Evolutionary conservation across 306 rosid genomes (phyloP), one percentile per base, ranked within the genome.

Genomic region (Trifolium pratense): DNA sequence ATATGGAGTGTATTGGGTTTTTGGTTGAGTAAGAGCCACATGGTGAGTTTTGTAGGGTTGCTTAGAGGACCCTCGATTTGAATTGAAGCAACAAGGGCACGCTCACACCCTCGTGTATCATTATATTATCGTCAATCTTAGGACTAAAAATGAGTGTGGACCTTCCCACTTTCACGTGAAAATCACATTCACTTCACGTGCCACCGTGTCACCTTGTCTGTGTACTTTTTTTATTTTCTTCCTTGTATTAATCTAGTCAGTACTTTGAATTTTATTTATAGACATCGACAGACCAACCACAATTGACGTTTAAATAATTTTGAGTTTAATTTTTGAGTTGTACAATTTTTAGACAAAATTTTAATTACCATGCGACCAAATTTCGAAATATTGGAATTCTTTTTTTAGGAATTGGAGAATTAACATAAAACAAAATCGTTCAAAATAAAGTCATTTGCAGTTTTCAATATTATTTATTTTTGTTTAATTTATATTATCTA

Each of bases 171-270:
- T 75, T 75, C 90, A 84, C 86, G 89, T 84, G 93, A 63, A 53
- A 0, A 2, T 66, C 86, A 62, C 77, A n/a, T 31, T 57, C 9
- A 0, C 0, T 82, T 84, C 93, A 86, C 89, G 85, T 86, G 93
- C 71, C 53, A 13, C 32, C 1, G 46, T 58, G 37, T 70, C 26
- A 32, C 53, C 59, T 45, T 86, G 89, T 89, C 89, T 73, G 75
- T 68, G 9, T 36, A 36, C 9, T 9, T 61, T 79, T 58, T 63
- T 78, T 61, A n/a, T n/a, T n/a, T n/a, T n/a, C n/a, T 23, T 10
- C 17, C 2, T 4, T 63, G 23, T 49, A 29, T 10, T 14, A 60
- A 17, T 26, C 18, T 3, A 0, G 21, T 9, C 37, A 59, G 5
- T 59, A 3, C 29, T 9, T 52, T 29, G 6, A 15, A 57, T 13